Evolutionary conservation across 176 grass and related monocot genomes (phyloP).

Genomic region (Pharus latifolius): DNA sequence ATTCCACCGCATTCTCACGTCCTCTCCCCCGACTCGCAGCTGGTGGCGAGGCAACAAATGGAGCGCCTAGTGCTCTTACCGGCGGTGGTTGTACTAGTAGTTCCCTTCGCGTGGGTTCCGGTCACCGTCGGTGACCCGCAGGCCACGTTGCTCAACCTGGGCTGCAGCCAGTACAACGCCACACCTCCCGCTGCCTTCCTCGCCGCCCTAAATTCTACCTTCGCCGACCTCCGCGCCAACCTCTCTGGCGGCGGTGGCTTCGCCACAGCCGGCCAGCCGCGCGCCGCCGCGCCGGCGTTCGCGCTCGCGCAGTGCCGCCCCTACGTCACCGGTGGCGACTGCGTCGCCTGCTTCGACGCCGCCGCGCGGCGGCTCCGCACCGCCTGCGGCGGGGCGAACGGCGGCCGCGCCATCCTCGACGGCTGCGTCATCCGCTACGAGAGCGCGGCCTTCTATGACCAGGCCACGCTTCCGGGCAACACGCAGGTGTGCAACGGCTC

Average conservation of each 20-base stretch:
- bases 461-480: conserved; percentile 40
- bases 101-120: conserved; percentile 1
- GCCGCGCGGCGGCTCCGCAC: conserved; percentile 31
- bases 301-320: conserved; percentile 62
- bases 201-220: conserved; percentile 38
- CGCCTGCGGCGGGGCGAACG: conserved; percentile 34
- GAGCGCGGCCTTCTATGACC: conserved; percentile 54
- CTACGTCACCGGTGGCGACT: conserved; percentile 44
- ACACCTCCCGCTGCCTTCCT: conserved; percentile 34
- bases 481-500: conserved; percentile 35
- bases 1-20: not conserved
- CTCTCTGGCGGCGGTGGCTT: conserved; percentile 38
- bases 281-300: conserved; percentile 33
- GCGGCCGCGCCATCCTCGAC: conserved; percentile 62
- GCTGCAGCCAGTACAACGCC: conserved; percentile 70
- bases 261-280: conserved; percentile 37
- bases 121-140: conserved; percentile 32
- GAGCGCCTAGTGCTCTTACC: not conserved
- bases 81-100: not conserved
- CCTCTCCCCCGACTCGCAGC: not conserved
- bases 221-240: conserved; percentile 43
- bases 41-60: not conserved
- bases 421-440: conserved; percentile 80
- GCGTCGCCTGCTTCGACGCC: conserved; percentile 44
- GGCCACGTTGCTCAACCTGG: conserved; percentile 37